Conservation (phyloP, 768 basidiomycete genomes). For the Dacryopinax spathularia region DNA sequence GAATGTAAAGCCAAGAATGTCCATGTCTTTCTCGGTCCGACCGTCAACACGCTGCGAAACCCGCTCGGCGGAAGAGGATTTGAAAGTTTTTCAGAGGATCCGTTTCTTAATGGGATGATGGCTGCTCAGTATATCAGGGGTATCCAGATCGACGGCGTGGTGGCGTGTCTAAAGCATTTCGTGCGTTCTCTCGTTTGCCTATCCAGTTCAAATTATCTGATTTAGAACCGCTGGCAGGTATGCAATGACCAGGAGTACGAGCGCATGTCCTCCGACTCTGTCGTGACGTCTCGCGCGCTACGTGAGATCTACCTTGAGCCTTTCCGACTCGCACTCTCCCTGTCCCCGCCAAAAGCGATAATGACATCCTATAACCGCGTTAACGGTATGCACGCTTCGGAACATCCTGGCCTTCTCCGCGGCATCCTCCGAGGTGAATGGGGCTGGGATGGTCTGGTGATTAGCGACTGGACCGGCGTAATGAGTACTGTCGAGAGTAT, state of each 20-base stretch:
- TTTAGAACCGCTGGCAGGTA: background rate
- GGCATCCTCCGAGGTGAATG: conserved; percentile 23
- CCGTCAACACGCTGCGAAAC: conserved; percentile 21
- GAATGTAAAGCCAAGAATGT: conserved; percentile 39
- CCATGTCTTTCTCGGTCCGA: conserved; percentile 18
- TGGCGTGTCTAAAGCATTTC: conserved; percentile 22
- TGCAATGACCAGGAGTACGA: conserved; percentile 17
- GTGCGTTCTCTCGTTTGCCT: conserved; percentile 8
- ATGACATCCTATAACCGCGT: conserved; percentile 21
- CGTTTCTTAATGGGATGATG: conserved; percentile 13
- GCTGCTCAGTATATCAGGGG: conserved; percentile 18
- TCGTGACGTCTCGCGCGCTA: conserved; percentile 21
- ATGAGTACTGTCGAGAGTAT: conserved; percentile 19
- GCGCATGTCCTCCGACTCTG: conserved; percentile 12
- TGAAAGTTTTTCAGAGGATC: conserved; percentile 19
- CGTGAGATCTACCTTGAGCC: conserved; percentile 26
- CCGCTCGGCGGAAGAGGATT: conserved; percentile 24
- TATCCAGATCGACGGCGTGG: conserved; percentile 18
- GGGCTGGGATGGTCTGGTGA: conserved; percentile 22
- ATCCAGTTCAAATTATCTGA: background rate
- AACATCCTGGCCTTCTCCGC: conserved; percentile 19
- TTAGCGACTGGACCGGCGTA: conserved; percentile 19
- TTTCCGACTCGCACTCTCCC: conserved; percentile 21
- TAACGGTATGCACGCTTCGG: conserved; percentile 24
- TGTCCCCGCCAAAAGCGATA: conserved; percentile 10